Percentiles rank a stretch among this genome's conserved stretches.
Conservation (phyloP, 345 rosid species). For the Pseudoturritis turrita region DNA sequence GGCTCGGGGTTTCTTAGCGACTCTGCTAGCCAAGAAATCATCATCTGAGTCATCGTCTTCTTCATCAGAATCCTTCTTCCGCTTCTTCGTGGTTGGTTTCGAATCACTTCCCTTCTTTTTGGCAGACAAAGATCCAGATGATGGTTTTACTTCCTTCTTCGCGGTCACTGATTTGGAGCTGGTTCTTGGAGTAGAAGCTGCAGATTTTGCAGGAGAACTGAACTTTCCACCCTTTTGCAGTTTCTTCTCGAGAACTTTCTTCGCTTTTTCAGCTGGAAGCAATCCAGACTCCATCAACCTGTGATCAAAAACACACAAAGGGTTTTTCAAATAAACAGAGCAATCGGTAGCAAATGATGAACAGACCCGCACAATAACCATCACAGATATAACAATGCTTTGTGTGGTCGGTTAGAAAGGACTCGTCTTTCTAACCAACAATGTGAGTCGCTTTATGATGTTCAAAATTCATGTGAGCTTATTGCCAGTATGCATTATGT, state of each 20-base stretch:
- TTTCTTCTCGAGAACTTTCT: slow-evolving; percentile 64
- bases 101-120: slow-evolving; percentile 44
- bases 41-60: slow-evolving; percentile 53
- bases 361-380: neutral
- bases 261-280: slow-evolving; percentile 66
- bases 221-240: slow-evolving; percentile 49
- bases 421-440: neutral
- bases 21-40: slow-evolving; percentile 36
- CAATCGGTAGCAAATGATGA: neutral
- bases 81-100: slow-evolving; percentile 51
- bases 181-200: slow-evolving; percentile 38
- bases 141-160: slow-evolving; percentile 28
- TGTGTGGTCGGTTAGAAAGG: neutral
- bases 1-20: slow-evolving; percentile 54
- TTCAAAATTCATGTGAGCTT: neutral
- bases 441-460: neutral
- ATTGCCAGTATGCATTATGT: neutral
- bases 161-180: slow-evolving; percentile 32
- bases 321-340: neutral
- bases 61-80: slow-evolving; percentile 44
- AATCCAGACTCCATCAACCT: slow-evolving; percentile 99
- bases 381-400: neutral
- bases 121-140: slow-evolving; percentile 32
- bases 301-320: slow-evolving; percentile 15
- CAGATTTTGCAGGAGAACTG: slow-evolving; percentile 51